Percentiles rank a stretch among this genome's conserved stretches.
These are phyloP conservation scores for Glebionis coronaria DNA, from an alignment of 129 eudicot species.

Conservation along the genomic window DNA sequence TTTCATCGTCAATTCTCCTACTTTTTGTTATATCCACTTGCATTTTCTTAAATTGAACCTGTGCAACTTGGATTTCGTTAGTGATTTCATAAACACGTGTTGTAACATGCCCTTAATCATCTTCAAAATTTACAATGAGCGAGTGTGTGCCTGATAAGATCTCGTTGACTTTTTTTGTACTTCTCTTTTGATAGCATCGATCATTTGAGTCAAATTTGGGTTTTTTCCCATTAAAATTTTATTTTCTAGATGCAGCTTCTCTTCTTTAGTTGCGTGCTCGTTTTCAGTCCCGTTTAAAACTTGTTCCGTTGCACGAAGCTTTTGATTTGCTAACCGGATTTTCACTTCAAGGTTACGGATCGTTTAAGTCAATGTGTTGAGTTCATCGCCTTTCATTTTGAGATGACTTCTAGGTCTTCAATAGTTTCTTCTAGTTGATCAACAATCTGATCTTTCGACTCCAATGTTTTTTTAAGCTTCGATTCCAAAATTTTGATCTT, in stretches of 20 bases:
- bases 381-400: conserved; percentile 74
- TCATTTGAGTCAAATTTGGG: conserved; percentile 29
- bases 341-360: conserved; percentile 67
- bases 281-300: conserved; percentile 64
- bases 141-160: conserved; percentile 47
- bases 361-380: conserved; percentile 52
- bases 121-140: conserved; percentile 65
- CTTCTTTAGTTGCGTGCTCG: conserved; percentile 41
- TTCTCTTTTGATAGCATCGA: conserved; percentile 35
- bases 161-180: conserved; percentile 45
- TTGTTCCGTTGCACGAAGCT: conserved; percentile 88
- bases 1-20: conserved; percentile 21
- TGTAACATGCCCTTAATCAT: conserved; percentile 62
- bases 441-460: conserved; percentile 37
- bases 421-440: conserved; percentile 53
- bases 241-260: conserved; percentile 52
- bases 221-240: conserved; percentile 52
- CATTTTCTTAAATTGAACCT: conserved; percentile 41
- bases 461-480: conserved; percentile 36
- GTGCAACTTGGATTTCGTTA: conserved; percentile 51
- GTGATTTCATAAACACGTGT: conserved; percentile 48
- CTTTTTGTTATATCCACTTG: conserved; percentile 30
- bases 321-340: conserved; percentile 71
- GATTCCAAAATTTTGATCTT: conserved; percentile 33
- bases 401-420: conserved; percentile 73